phyloP scores from a whole-genome alignment of 441 rosid genomes.

The Gossypium trilobum region DNA sequence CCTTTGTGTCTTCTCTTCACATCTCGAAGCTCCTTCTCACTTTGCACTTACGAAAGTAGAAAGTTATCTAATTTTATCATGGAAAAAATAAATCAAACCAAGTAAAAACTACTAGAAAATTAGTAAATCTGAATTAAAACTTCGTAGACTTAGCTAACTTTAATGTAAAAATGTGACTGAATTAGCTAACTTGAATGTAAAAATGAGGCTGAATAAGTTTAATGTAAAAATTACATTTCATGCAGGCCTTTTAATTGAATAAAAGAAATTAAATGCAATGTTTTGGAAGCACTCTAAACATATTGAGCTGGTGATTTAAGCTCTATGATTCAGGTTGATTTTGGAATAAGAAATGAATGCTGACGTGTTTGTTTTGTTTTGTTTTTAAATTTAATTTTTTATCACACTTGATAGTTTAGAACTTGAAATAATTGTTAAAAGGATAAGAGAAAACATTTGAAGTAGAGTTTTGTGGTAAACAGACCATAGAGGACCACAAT shows the following conservation, averaged over 20 bases:
- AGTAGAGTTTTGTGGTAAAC: not conserved
- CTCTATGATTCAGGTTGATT: not conserved
- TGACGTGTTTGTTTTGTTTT: not conserved
- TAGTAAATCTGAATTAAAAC: not conserved
- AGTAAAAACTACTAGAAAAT: not conserved
- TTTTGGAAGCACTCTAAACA: not conserved
- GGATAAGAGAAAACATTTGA: not conserved
- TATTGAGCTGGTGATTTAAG: not conserved
- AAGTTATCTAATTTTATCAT: not conserved
- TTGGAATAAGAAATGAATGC: not conserved
- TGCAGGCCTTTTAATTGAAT: not conserved
- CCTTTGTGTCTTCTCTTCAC: not conserved
- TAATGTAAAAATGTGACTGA: not conserved
- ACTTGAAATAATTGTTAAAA: not conserved
- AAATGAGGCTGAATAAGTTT: too few species aligned
- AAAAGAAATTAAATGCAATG: not conserved
- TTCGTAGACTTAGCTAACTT: not conserved
- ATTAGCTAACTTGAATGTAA: not conserved
- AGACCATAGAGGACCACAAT: not conserved
- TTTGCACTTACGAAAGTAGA: not conserved
- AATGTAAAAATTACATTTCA: not conserved
- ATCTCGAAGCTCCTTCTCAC: not conserved
- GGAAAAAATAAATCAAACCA: not conserved
- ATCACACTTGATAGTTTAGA: not conserved
- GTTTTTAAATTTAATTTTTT: not conserved